These are phyloP conservation scores for Lasiosphaeriaceae sp. DNA, from an alignment of 495 filamentous ascomycete genomes.

Conservation along the genomic window DNA sequence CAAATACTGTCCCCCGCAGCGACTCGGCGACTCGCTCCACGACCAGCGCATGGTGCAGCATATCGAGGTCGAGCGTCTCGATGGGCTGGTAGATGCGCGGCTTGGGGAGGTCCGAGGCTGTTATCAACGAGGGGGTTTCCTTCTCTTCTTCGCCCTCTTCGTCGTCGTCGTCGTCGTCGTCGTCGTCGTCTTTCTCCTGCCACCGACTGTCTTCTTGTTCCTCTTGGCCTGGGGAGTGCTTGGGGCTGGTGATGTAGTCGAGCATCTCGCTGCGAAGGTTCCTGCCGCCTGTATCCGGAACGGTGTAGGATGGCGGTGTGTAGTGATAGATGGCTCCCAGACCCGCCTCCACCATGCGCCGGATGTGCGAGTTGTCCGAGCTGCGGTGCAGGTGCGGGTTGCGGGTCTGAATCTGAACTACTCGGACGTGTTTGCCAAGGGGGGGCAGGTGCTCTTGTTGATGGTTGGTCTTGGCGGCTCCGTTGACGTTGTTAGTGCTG, in stretches of 20 bases:
- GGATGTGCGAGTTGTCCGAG: conserved; percentile 20
- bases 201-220: neutral
- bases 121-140: neutral
- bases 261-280: conserved; percentile 1
- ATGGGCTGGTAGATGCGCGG: conserved; percentile 10
- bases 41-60: too few relatives aligned
- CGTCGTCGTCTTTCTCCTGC: neutral
- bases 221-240: neutral
- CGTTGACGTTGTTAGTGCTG: neutral
- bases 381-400: conserved; percentile 27
- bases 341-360: conserved; percentile 20
- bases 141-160: neutral
- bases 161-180: neutral
- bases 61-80: conserved; percentile 6
- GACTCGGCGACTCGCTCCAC: too few relatives aligned
- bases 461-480: too few relatives aligned
- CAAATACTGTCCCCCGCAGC: too few relatives aligned
- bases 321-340: conserved; percentile 25
- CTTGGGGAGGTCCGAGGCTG: neutral
- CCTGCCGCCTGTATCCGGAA: neutral
- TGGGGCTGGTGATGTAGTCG: neutral
- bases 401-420: conserved; percentile 24
- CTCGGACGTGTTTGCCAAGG: neutral
- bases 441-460: neutral
- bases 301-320: neutral